Evolutionary conservation across 202 grass and related monocot species (phyloP).

Genomic region (Eragrostis tef): DNA sequence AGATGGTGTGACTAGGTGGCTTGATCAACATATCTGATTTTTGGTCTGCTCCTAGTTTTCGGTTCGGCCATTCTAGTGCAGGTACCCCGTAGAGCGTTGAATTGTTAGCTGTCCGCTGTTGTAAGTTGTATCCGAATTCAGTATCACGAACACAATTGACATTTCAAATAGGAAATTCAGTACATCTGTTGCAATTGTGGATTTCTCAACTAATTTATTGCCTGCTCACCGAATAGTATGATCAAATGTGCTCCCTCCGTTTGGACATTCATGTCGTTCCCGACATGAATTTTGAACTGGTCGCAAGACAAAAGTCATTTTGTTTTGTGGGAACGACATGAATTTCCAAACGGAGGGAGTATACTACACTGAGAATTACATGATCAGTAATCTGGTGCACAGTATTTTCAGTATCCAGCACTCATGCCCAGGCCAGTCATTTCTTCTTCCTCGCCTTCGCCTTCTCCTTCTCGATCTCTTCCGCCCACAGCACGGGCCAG

Average conservation of each 20-base stretch:
- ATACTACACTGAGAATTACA: conserved; percentile 17
- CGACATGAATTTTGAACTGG: too few relatives aligned
- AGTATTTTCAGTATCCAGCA: not conserved
- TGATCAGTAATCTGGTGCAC: not conserved
- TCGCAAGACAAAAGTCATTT: too few relatives aligned
- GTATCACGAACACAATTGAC: not conserved
- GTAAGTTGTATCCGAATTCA: conserved; percentile 33
- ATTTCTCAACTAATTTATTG: not conserved
- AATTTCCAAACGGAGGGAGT: not conserved
- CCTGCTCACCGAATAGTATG: not conserved
- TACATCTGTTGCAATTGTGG: not conserved
- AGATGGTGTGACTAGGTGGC: conserved; percentile 84
- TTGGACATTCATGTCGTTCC: too few relatives aligned
- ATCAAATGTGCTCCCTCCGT: not conserved
- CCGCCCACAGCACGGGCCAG: conserved; percentile 89
- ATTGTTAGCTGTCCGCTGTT: conserved; percentile 2
- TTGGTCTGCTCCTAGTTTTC: conserved; percentile 13
- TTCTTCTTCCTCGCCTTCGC: not conserved
- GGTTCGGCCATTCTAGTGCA: conserved; percentile 1
- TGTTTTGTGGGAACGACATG: too few relatives aligned
- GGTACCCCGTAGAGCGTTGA: not conserved
- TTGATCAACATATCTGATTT: conserved; percentile 49
- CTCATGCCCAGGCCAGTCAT: not conserved
- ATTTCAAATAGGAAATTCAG: not conserved
- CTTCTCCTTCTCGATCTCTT: conserved; percentile 59